Evolutionary conservation across 192 early-diverging fungal genomes (phyloP), one percentile per base, ranked within the genome.

Genomic region (Backusella parvicylindrica): DNA sequence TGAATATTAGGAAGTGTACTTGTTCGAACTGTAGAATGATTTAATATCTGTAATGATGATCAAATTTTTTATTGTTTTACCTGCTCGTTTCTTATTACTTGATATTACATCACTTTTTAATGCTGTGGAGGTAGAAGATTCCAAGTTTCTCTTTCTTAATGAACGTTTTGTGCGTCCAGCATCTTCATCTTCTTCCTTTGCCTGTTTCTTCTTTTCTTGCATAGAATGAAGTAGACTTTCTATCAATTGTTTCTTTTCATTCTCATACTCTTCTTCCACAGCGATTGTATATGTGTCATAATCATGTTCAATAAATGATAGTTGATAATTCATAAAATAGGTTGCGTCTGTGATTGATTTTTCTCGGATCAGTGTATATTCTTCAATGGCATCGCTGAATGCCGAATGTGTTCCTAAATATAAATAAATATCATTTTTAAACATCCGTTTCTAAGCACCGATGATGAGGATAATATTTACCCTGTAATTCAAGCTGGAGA

Each of bases 191-290:
- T 80, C 74, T 12, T 80, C 79, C 7, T 76, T 75, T 13, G 76
- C 76, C 43, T 80, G 79, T 31, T 72, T 80, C 68, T 66, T 66
- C 68, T 71, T 40, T 36, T 80, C 75, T 73, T 75, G 70, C 31
- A 80, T 73, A 1, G 67, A 71, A 9, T 49, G 32, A 50, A 80
- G 68, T 33, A 80, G 26, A 18, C 40, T 76, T 7, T 72, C 75
- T 35, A 76, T 74, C 50, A 80, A 63, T 36, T 76, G 63, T 11
- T 63, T 70, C 30, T 66, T 65, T 64, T 80, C 74, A 43, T 26
- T 73, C 70, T 80, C 66, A 32, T 71, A 80, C 35, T 80, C 79
- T 41, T 80, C 79, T 41, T 80, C 74, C 8, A 80, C 38, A 1
- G 67, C 41, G 4, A 47, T 40, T 7, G 56, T 12, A 28, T 76